These are phyloP conservation scores for Pelargonium citronellum DNA, from an alignment of 441 rosid species.

Conservation along the genomic window DNA sequence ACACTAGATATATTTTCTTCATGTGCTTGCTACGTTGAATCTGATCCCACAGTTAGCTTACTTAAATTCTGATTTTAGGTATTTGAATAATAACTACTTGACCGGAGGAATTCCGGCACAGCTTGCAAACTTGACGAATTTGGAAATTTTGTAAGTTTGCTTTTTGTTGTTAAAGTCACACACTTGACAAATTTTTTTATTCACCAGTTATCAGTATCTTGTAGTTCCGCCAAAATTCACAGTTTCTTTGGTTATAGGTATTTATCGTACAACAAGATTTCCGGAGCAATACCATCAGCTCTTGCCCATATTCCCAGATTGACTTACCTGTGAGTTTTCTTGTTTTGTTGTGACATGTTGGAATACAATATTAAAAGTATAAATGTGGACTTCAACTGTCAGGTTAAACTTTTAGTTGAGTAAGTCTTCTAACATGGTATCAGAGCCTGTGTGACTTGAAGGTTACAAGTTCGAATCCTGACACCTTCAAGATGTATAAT, in stretches of 20 bases:
- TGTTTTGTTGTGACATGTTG: no score
- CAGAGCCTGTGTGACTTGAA: no score
- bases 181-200: not conserved
- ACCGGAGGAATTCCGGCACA: slow-evolving; percentile 95
- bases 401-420: no score
- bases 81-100: slow-evolving; percentile 78
- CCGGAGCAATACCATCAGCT: slow-evolving; percentile 70
- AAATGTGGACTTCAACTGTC: no score
- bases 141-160: slow-evolving; percentile 80
- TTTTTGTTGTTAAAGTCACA: no score
- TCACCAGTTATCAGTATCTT: not conserved
- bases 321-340: slow-evolving; percentile 69
- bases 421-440: no score
- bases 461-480: no score
- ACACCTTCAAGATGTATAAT: no score
- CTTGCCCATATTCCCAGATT: slow-evolving; percentile 71
- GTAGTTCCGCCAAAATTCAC: slow-evolving; percentile 3
- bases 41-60: not conserved
- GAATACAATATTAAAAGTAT: no score
- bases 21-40: not conserved
- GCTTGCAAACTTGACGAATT: slow-evolving; percentile 75
- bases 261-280: slow-evolving; percentile 77
- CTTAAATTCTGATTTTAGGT: slow-evolving; percentile 33
- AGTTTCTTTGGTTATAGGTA: slow-evolving; percentile 41
- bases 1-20: not conserved